Conservation (phyloP, 306 rosid species). For the Arachis hypogaea region DNA sequence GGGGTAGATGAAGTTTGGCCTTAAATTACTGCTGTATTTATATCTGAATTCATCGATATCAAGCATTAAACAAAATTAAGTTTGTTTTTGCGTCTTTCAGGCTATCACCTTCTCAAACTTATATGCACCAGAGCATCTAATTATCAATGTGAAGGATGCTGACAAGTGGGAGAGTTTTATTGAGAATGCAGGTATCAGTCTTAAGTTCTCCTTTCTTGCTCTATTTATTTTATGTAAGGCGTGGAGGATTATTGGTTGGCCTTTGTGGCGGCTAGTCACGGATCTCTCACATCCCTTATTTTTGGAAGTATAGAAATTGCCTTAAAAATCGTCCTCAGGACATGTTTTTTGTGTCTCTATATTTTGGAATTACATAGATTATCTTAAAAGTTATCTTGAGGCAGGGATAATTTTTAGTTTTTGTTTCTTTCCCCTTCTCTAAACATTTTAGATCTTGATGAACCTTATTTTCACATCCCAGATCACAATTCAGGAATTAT, state of each 20-base stretch:
- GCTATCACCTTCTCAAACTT: constrained; percentile 90
- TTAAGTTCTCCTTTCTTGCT: constrained; percentile 30
- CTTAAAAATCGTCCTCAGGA: no score
- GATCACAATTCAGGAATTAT: constrained; percentile 18
- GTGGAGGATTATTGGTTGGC: not conserved
- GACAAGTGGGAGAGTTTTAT: constrained; percentile 97
- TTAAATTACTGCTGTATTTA: constrained; percentile 6
- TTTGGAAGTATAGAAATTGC: no score
- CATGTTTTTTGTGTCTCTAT: no score
- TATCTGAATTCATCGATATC: constrained; percentile 8
- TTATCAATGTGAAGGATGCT: constrained; percentile 85
- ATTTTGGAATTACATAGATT: no score
- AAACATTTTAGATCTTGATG: not conserved
- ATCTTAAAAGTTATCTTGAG: no score
- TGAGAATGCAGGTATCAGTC: constrained; percentile 82
- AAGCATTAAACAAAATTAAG: constrained; percentile 9
- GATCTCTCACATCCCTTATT: not conserved
- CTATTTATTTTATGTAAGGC: not conserved
- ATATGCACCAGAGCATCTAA: constrained; percentile 96
- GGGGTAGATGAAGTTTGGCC: not conserved
- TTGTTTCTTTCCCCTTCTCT: no score
- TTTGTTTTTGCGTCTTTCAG: constrained; percentile 54
- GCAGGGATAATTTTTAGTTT: no score
- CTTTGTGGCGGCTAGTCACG: not conserved
- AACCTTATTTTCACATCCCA: not conserved